phyloP scores from a whole-genome alignment of 2,329 filamentous ascomycete species.

The Cercospora brassicicola region DNA sequence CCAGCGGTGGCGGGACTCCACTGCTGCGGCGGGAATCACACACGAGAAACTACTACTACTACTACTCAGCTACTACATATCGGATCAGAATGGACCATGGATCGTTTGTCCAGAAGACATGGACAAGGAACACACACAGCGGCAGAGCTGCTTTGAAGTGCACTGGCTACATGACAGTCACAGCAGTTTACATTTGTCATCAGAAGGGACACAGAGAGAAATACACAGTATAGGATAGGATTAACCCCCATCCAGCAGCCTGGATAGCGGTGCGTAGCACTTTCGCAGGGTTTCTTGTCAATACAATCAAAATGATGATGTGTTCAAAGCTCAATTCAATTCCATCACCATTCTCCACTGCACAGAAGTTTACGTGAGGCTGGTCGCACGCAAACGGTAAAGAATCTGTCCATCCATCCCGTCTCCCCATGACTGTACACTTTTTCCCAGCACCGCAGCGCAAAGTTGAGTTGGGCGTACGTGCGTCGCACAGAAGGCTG shows the following conservation, averaged over 20 bases:
- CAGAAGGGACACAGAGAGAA: background rate
- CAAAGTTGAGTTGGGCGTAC: background rate
- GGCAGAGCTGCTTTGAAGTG: background rate
- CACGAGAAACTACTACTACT: background rate
- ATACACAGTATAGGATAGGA: background rate
- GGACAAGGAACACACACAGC: background rate
- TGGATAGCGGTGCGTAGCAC: background rate
- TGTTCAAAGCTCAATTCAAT: background rate
- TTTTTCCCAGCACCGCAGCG: background rate
- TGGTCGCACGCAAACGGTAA: background rate
- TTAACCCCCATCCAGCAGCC: background rate
- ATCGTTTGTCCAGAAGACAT: background rate
- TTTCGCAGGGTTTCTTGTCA: background rate
- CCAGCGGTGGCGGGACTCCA: background rate
- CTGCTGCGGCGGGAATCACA: background rate
- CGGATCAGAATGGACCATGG: conserved; percentile 6
- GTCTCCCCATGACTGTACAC: background rate
- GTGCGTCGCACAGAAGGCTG: conserved; percentile 10
- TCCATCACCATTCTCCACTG: background rate
- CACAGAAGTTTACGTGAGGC: background rate
- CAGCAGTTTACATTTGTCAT: background rate
- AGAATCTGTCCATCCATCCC: background rate
- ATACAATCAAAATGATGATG: background rate
- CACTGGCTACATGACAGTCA: background rate
- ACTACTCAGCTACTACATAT: conserved; percentile 3